phyloP scores from a whole-genome alignment of 106 monocot species.

The Dioscorea alata region DNA sequence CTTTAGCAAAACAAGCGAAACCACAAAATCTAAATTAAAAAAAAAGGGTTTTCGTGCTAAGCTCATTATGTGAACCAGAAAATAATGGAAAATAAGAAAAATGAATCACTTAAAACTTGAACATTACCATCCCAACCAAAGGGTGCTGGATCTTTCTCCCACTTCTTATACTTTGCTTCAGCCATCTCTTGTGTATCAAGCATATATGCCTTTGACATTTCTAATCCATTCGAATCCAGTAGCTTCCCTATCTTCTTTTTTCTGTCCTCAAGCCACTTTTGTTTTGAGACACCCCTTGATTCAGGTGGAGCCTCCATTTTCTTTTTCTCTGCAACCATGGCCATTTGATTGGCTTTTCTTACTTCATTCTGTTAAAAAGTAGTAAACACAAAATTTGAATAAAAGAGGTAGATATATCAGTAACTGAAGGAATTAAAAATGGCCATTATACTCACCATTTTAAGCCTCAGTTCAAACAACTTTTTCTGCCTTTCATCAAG shows the following conservation, averaged over 20 bases:
- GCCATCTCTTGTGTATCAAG: slow-evolving; percentile 96
- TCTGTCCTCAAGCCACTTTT: slow-evolving; percentile 93
- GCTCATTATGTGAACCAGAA: too few species aligned
- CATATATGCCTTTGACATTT: slow-evolving; percentile 94
- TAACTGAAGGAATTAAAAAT: background rate
- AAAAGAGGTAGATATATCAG: background rate
- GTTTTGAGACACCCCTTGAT: slow-evolving; percentile 85
- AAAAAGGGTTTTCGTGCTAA: too few species aligned
- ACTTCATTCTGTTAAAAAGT: slow-evolving; percentile 73
- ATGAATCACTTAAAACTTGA: slow-evolving; percentile 7
- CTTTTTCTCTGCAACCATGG: slow-evolving; percentile 85
- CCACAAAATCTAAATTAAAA: too few species aligned
- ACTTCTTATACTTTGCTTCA: slow-evolving; percentile 93
- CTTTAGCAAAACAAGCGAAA: too few species aligned
- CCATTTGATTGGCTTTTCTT: slow-evolving; percentile 85
- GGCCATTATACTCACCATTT: slow-evolving; percentile 43
- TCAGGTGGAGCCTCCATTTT: slow-evolving; percentile 71
- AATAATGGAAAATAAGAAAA: background rate
- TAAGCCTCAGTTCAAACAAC: slow-evolving; percentile 79
- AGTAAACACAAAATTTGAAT: background rate
- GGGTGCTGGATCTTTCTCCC: slow-evolving; percentile 99
- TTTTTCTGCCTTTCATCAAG: slow-evolving; percentile 83
- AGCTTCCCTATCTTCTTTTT: slow-evolving; percentile 97
- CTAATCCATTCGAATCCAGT: slow-evolving; percentile 94
- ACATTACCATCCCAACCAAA: slow-evolving; percentile 86